Base-by-base conservation (phyloP, 2,329 filamentous ascomycete genomes). In the Ceratocystis ficicola region DNA sequence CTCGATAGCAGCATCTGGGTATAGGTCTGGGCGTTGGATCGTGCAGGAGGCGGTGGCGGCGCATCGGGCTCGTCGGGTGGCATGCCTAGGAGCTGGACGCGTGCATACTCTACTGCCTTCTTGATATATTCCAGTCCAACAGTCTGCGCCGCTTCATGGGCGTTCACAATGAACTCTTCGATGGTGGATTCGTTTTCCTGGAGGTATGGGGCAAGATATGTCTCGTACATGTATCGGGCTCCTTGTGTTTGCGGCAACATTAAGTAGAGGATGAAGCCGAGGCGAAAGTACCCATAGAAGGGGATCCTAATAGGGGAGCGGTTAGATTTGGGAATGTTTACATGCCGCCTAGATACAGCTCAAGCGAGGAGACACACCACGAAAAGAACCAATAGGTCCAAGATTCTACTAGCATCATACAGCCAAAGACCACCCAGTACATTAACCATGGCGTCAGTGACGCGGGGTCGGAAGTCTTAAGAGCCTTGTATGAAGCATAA, bases 231-330 rank as follows among this genome's bases (percentile, higher is more conserved):
- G 71, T 88, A 78, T 68, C 88, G 88, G 66, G 92, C 91, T 74
- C 94, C 94, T 74, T 96, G 93, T n/a, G 90, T 94, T 75, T 95
- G 93, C 0, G 93, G 94, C n/a, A 96, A 85, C 72, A 97, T 91
- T 69, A 99, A 89, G 78, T 96, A 99, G 70, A 94, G 85, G 73
- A 96, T 85, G 76, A 94, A 87, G 73, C 86, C 79, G 65, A 96
- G 84, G 70, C 94, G 90, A 72, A 96, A 80, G 83, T 92, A 96
- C 71, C 89, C 84, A 77, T 96, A 99, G 76, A 97, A 95, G 1
- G 94, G 94, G 46, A 97, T 79, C 90, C 85, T 88, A 63, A 46
- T 15, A 64, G 32, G 8, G 63, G 61, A 62, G 52, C 15, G 44
- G 46, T 41, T 57, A 52, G 46, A 28, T 64, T 41, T 44, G 61